Conservation (phyloP, 2,329 filamentous ascomycete genomes). For the Aspergillus sp. region DNA sequence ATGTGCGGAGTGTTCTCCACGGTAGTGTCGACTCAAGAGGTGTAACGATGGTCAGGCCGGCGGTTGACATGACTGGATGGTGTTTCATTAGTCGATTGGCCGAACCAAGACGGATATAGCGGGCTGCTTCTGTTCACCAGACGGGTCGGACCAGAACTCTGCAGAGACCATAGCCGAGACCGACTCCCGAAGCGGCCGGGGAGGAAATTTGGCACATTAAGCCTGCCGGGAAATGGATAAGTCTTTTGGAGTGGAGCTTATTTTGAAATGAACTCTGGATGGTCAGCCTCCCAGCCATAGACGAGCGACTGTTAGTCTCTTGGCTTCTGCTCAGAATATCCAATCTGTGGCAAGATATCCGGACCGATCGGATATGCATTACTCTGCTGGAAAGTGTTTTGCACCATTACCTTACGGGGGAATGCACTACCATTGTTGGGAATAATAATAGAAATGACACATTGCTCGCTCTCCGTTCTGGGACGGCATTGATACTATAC, state of each 20-base stretch:
- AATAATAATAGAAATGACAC: too few species aligned
- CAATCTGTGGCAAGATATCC: not conserved
- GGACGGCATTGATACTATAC: too few species aligned
- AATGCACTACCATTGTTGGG: too few species aligned
- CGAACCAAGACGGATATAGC: not conserved
- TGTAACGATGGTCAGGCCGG: slow-evolving; percentile 3
- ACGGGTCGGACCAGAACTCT: not conserved
- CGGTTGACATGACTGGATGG: slow-evolving; percentile 5
- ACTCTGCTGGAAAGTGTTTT: not conserved
- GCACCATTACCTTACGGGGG: too few species aligned
- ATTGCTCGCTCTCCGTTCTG: too few species aligned
- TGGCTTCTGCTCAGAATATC: not conserved
- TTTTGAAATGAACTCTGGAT: not conserved
- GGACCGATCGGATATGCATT: not conserved
- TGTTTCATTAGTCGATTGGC: slow-evolving; percentile 7
- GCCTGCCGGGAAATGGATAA: slow-evolving; percentile 8
- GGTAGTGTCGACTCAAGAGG: slow-evolving; percentile 14
- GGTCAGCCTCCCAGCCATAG: not conserved
- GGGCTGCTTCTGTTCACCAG: not conserved
- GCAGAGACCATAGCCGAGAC: slow-evolving; percentile 4
- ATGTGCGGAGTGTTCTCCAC: slow-evolving; percentile 22
- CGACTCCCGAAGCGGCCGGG: not conserved
- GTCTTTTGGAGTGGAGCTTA: slow-evolving; percentile 12
- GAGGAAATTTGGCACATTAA: slow-evolving; percentile 1
- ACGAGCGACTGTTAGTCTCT: slow-evolving; percentile 3